Evolutionary conservation across 495 filamentous ascomycete genomes (phyloP).

Genomic region (Lasiosphaeris hirsuta): DNA sequence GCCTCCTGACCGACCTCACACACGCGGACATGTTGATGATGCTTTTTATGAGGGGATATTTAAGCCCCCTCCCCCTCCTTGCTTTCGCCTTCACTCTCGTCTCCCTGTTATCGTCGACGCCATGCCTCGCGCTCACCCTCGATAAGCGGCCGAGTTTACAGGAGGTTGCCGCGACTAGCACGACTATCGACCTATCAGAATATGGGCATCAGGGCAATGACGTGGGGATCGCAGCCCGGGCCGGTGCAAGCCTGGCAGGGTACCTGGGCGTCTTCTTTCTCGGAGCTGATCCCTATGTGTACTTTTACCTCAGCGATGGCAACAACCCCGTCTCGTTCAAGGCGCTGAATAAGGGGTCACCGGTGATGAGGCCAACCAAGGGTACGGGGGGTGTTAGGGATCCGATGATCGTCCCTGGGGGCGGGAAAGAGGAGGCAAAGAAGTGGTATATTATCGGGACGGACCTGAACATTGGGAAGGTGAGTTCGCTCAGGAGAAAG

Average conservation of each 20-base stretch:
- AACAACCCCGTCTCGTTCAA: slow-evolving; percentile 47
- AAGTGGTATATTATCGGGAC: slow-evolving; percentile 57
- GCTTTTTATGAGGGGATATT: background rate
- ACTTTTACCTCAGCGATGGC: slow-evolving; percentile 52
- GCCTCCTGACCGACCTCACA: too few relatives aligned
- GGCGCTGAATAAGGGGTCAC: slow-evolving; percentile 45
- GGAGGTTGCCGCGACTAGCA: background rate
- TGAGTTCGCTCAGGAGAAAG: slow-evolving; percentile 11
- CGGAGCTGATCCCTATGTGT: slow-evolving; percentile 50
- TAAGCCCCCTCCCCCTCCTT: background rate
- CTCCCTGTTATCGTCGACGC: background rate
- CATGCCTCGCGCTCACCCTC: slow-evolving; percentile 4
- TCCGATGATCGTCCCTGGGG: slow-evolving; percentile 46
- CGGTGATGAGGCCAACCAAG: slow-evolving; percentile 46
- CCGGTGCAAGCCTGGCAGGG: slow-evolving; percentile 40
- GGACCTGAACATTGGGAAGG: slow-evolving; percentile 50
- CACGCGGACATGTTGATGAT: too few relatives aligned
- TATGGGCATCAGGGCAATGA: background rate
- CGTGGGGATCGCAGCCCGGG: slow-evolving; percentile 24
- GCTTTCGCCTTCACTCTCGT: background rate
- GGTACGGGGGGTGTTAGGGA: slow-evolving; percentile 51
- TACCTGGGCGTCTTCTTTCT: slow-evolving; percentile 54
- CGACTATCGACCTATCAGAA: slow-evolving; percentile 3
- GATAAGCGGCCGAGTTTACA: background rate
- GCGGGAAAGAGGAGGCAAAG: slow-evolving; percentile 43